A percentile compares a stretch with the other conserved stretches of the same genome.
Evolutionary conservation across 2,329 filamentous ascomycete species (phyloP).

Genomic region (Colletotrichum orchidophilum): DNA sequence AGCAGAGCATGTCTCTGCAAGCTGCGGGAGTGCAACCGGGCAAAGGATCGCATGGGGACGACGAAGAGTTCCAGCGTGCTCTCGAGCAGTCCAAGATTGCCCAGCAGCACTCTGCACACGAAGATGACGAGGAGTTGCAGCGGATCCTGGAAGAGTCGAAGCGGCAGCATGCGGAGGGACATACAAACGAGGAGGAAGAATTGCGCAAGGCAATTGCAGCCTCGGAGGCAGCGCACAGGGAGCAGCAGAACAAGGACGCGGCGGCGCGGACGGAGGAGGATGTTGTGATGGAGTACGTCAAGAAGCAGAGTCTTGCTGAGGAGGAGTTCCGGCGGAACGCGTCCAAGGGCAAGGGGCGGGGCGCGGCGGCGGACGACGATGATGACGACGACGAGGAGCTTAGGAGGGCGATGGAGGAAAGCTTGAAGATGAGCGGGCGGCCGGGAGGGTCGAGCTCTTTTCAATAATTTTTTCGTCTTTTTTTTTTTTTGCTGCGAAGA

Average conservation of each 20-base stretch:
- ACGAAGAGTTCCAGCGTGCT: constrained; percentile 51
- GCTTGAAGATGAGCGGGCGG: constrained; percentile 53
- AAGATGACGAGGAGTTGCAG: constrained; percentile 48
- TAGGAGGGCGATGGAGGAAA: constrained; percentile 63
- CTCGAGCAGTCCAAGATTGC: constrained; percentile 49
- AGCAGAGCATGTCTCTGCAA: constrained; percentile 55
- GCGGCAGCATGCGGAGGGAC: constrained; percentile 29
- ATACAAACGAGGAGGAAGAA: constrained; percentile 51
- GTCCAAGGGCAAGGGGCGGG: constrained; percentile 47
- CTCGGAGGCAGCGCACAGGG: constrained; percentile 55
- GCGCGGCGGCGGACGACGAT: constrained; percentile 37
- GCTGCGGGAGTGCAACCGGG: constrained; percentile 34
- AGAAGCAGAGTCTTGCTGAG: constrained; percentile 79
- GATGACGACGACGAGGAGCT: constrained; percentile 65
- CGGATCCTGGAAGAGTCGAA: constrained; percentile 54
- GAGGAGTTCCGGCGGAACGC: constrained; percentile 58
- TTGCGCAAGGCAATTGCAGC: constrained; percentile 58
- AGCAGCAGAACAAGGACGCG: constrained; percentile 52
- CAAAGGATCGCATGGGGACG: constrained; percentile 40
- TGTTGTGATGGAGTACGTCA: constrained; percentile 79
- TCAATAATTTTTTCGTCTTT: neutral
- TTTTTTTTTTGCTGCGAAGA: neutral
- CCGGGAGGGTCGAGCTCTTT: constrained; percentile 26
- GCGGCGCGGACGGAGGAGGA: constrained; percentile 71
- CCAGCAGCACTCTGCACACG: constrained; percentile 1